phyloP scores from a whole-genome alignment of 225 moss, liverwort and hornwort genomes.

The Ulota crispa region DNA sequence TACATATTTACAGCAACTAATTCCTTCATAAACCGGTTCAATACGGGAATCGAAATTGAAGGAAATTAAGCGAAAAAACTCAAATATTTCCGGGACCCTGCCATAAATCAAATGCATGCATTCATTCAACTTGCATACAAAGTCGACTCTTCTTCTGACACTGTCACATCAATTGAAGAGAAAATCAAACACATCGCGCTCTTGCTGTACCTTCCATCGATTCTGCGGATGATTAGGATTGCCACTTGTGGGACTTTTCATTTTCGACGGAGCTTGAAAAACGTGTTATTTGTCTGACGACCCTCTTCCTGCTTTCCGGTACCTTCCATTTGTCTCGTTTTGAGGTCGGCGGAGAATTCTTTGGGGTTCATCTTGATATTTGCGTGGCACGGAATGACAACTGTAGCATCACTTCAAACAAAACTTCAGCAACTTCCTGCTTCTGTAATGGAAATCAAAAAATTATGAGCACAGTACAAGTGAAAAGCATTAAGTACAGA shows the following conservation, averaged over 20 bases:
- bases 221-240: constrained; percentile 30
- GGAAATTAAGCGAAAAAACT: no score
- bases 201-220: constrained; percentile 7
- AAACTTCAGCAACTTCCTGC: not conserved
- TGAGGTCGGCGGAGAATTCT: constrained; percentile 14
- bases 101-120: not conserved
- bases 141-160: not conserved
- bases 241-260: constrained; percentile 27
- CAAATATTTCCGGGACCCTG: no score
- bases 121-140: constrained; percentile 15
- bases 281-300: constrained; percentile 37
- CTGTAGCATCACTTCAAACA: not conserved
- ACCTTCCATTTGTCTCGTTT: constrained; percentile 10
- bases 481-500: constrained; percentile 5
- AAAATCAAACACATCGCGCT: constrained; percentile 3
- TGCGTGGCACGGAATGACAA: constrained; percentile 1
- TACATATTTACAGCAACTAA: no score
- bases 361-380: constrained; percentile 1
- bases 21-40: no score
- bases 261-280: constrained; percentile 18
- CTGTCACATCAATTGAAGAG: constrained; percentile 4
- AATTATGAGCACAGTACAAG: not conserved
- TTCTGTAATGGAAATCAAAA: not conserved
- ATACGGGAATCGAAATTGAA: no score
- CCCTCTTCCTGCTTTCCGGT: constrained; percentile 12